Percentiles rank a stretch among this genome's conserved stretches.
These are phyloP conservation scores for Neurospora sp. DNA, from an alignment of 495 filamentous ascomycete species.

Conservation along the genomic window DNA sequence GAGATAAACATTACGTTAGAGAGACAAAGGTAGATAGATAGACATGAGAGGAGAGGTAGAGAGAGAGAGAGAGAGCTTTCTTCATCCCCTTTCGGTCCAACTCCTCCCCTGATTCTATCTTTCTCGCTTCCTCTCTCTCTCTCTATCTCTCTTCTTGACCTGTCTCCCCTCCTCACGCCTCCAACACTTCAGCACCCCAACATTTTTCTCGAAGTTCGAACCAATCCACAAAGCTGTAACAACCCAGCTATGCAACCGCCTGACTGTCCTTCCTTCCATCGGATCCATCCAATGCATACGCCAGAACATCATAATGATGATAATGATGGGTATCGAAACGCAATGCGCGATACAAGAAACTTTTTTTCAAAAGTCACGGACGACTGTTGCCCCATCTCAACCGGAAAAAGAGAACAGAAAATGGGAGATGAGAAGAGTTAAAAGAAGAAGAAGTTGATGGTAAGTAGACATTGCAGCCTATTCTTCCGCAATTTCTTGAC, in stretches of 20 bases:
- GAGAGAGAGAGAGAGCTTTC: not conserved
- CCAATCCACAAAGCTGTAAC: not conserved
- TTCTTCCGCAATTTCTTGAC: no score
- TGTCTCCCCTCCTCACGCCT: not conserved
- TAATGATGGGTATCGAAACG: constrained; percentile 23
- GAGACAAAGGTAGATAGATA: not conserved
- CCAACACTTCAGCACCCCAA: not conserved
- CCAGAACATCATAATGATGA: constrained; percentile 5
- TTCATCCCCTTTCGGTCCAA: no score
- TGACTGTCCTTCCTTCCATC: not conserved
- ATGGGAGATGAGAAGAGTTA: not conserved
- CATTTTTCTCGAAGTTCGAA: not conserved
- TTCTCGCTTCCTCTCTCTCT: not conserved
- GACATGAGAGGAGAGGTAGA: no score
- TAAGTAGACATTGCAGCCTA: no score
- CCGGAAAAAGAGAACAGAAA: not conserved
- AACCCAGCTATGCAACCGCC: not conserved
- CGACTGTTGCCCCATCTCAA: not conserved
- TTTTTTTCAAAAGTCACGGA: not conserved
- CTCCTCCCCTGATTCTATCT: not conserved
- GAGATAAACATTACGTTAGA: not conserved
- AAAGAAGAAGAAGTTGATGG: not conserved
- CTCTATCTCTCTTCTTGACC: not conserved
- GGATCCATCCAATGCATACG: not conserved
- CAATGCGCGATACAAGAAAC: not conserved